Percentiles rank a stretch among this genome's conserved stretches.
Conservation (phyloP, 2,329 filamentous ascomycete species). For the Penicillium glabrum region DNA sequence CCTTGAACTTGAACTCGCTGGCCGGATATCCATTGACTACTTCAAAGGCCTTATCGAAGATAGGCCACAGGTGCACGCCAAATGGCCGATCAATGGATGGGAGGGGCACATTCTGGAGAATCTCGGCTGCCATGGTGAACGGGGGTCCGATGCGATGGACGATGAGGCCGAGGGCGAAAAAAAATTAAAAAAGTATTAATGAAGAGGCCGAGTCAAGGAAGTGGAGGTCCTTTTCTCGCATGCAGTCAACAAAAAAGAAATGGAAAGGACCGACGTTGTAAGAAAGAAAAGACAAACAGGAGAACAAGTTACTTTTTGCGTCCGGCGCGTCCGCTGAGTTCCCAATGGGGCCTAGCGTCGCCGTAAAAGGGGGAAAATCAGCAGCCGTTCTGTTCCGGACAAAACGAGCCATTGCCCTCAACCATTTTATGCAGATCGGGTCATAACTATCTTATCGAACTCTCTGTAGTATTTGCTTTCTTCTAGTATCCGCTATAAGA, state of each 20-base stretch:
- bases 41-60: conserved; percentile 87
- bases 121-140: conserved; percentile 49
- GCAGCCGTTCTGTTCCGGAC: conserved; percentile 17
- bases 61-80: conserved; percentile 86
- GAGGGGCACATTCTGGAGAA: conserved; percentile 55
- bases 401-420: background rate
- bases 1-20: conserved; percentile 80
- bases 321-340: conserved; percentile 18
- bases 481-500: background rate
- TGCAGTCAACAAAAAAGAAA: conserved; percentile 30
- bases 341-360: conserved; percentile 27
- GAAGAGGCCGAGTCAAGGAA: conserved; percentile 7
- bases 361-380: conserved; percentile 29
- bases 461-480: background rate
- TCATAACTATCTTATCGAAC: background rate
- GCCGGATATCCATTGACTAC: conserved; percentile 75
- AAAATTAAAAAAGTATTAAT: conserved; percentile 13
- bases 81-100: conserved; percentile 91
- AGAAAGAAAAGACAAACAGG: conserved; percentile 61
- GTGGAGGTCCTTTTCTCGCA: background rate
- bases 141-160: conserved; percentile 8
- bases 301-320: conserved; percentile 24
- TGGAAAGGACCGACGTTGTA: conserved; percentile 34
- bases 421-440: background rate
- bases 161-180: background rate